Evolutionary conservation across 2,329 filamentous ascomycete genomes (phyloP).

Genomic region (Aureobasidium namibiae): DNA sequence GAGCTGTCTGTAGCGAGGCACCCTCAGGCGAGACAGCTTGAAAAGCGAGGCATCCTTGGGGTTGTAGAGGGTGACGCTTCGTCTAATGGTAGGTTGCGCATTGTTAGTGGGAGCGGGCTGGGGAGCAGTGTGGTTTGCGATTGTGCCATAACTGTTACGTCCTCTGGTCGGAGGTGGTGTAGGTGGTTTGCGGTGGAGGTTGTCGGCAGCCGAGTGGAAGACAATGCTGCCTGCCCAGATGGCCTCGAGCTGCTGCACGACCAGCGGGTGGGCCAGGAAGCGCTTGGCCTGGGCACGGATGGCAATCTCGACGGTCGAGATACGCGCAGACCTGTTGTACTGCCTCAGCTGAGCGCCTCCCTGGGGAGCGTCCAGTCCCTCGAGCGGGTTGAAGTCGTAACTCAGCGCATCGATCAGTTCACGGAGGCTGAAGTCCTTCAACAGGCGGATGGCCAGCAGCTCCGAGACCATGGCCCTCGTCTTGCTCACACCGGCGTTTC

Average conservation of each 20-base stretch:
- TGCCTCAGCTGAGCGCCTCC: constrained; percentile 37
- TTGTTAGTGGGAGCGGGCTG: neutral
- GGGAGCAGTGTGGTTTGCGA: neutral
- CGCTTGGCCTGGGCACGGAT: constrained; percentile 89
- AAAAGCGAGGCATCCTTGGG: constrained; percentile 83
- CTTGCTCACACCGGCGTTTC: constrained; percentile 72
- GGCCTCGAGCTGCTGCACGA: constrained; percentile 89
- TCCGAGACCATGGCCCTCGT: constrained; percentile 87
- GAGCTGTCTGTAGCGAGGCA: constrained; percentile 85
- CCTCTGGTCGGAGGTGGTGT: constrained; percentile 22
- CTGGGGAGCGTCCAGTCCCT: constrained; percentile 53
- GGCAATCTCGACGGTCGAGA: constrained; percentile 85
- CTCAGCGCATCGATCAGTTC: constrained; percentile 91
- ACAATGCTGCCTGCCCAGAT: constrained; percentile 96
- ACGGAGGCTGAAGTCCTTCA: constrained; percentile 81
- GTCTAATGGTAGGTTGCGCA: constrained; percentile 29
- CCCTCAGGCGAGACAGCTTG: constrained; percentile 82
- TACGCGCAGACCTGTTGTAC: constrained; percentile 58
- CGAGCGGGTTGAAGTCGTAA: constrained; percentile 89
- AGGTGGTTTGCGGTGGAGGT: constrained; percentile 58
- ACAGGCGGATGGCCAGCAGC: constrained; percentile 75
- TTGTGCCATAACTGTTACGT: constrained; percentile 6
- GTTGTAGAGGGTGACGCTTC: constrained; percentile 81
- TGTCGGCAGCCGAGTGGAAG: constrained; percentile 84
- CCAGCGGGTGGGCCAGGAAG: constrained; percentile 82